Base-by-base conservation (phyloP, 257 asterid genomes). In the Parsonsia alboflavescens region DNA sequence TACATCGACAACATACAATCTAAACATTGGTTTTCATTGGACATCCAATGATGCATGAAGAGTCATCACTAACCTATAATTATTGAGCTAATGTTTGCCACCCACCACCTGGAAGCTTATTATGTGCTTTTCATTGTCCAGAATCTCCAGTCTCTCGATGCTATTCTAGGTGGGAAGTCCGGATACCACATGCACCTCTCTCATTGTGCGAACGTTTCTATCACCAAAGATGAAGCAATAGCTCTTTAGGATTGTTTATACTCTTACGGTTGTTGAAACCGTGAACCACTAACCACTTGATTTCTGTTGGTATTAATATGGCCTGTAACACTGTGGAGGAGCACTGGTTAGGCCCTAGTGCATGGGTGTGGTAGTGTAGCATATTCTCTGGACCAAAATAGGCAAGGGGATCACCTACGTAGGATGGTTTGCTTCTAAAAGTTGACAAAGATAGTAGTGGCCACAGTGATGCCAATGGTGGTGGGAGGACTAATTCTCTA, bases 71-170 rank as follows among this genome's bases (percentile, higher is more conserved):
- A 95, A 92, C 30, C 89, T 75, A 75, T 92, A 92, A 73, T 92
- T 88, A 0, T 77, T 74, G 6, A 92, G 86, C 72, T 96, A 80
- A 73, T 92, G 97, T 17, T 84, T 91, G 9, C 97, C 97, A 0
- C 97, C 97, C 22, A 92, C 95, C 4, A 92, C 87, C 28, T 91
- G 80, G 82, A 92, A 92, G 49, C 97, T 87, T 84, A 89, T 79
- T 76, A 88, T 95, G 77, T 87, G 96, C 75, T 62, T 74, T 84
- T 89, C 95, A 12, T 92, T 96, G 42, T 92, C 97, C 44, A 92
- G 65, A 0, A 92, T 80, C 63, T 92, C 97, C 0, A 92, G 84
- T 82, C 96, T 76, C 81, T 92, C 97, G 2, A 88, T 92, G 85
- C 96, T 90, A 30, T 66, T 78, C 54, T 45, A 90, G 12, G 96